A percentile compares a stretch with the other conserved stretches of the same genome.
Evolutionary conservation across 2,329 filamentous ascomycete genomes (phyloP).

Genomic region (Exophiala xenobiotica): DNA sequence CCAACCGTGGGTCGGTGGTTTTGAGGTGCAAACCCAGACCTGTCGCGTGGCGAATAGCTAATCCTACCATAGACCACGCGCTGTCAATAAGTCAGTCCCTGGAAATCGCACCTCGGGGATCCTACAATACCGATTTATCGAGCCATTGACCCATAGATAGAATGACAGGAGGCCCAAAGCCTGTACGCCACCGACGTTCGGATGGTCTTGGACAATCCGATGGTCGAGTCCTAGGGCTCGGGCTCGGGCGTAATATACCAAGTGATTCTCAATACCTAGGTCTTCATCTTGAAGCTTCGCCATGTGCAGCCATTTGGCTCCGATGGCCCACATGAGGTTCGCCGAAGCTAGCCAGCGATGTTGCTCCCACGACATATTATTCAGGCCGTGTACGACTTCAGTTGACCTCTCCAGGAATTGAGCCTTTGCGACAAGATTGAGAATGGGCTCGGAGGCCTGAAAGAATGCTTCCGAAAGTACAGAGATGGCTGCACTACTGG

Average conservation of each 20-base stretch:
- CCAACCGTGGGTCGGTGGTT: not conserved
- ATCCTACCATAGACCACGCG: not conserved
- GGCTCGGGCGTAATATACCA: not conserved
- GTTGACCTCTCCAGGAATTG: not conserved
- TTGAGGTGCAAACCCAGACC: not conserved
- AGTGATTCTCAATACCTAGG: not conserved
- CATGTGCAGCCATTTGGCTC: not conserved
- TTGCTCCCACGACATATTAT: not conserved
- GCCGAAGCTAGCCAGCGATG: not conserved
- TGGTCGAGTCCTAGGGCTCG: not conserved
- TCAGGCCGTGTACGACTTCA: not conserved
- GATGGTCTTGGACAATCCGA: not conserved
- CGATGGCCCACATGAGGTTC: not conserved
- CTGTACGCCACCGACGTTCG: not conserved
- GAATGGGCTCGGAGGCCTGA: not conserved
- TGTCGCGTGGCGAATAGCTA: conserved; percentile 1
- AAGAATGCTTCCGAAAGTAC: not conserved
- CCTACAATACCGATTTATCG: not conserved
- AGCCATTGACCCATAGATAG: not conserved
- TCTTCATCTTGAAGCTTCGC: not conserved
- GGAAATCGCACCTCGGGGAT: not conserved
- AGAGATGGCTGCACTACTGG: not conserved
- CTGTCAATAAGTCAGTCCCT: not conserved
- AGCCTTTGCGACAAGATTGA: not conserved
- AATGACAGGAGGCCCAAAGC: not conserved